These are phyloP conservation scores for Globisporangium yorkense DNA, from an alignment of 352 stramenopile species.

Conservation along the genomic window DNA sequence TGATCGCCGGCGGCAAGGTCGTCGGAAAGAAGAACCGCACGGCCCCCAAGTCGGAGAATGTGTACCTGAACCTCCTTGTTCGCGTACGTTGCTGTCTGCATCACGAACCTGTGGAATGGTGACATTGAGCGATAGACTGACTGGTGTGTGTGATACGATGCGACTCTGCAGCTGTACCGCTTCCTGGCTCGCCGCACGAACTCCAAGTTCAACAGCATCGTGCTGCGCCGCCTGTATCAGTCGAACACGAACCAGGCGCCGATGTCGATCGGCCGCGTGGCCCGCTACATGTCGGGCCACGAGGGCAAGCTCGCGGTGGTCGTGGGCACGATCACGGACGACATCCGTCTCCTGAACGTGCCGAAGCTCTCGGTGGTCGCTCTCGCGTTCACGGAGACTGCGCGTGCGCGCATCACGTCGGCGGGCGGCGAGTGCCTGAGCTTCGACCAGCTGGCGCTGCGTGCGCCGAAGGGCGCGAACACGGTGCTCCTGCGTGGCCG, in stretches of 20 bases:
- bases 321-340: conserved; percentile 98
- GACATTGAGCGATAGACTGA: background rate
- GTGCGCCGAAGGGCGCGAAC: conserved; percentile 96
- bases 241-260: conserved; percentile 98
- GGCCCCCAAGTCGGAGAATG: conserved; percentile 98
- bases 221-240: conserved; percentile 99
- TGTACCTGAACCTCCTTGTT: conserved; percentile 99
- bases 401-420: conserved; percentile 96
- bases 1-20: conserved; percentile 98
- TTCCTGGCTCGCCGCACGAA: conserved; percentile 98
- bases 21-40: conserved; percentile 97
- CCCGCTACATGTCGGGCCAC: conserved; percentile 98
- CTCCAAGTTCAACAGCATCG: conserved; percentile 97
- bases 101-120: conserved; percentile 55
- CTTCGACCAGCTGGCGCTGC: conserved; percentile 99
- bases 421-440: conserved; percentile 98
- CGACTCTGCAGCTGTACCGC: conserved; percentile 75
- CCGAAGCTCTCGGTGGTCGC: conserved; percentile 96
- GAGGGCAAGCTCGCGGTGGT: conserved; percentile 98
- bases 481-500: conserved; percentile 98
- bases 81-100: conserved; percentile 35
- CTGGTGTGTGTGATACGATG: background rate
- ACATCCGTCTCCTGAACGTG: conserved; percentile 96
- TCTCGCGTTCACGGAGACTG: conserved; percentile 97
- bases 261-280: conserved; percentile 94